phyloP scores from a whole-genome alignment of 2,329 filamentous ascomycete genomes.

The Pezicula neosporulosa region DNA sequence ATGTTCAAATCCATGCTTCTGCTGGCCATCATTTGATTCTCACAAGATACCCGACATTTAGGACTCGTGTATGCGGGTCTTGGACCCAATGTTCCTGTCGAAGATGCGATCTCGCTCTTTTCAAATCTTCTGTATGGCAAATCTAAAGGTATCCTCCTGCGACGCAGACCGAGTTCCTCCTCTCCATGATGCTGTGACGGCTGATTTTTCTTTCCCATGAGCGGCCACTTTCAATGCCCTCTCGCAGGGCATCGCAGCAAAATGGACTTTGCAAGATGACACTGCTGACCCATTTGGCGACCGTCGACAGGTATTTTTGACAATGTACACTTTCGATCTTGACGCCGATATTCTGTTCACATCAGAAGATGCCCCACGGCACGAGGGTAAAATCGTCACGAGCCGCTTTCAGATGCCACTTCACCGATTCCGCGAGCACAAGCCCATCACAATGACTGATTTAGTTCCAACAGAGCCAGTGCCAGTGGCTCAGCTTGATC shows the following conservation, averaged over 20 bases:
- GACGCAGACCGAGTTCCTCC: no score
- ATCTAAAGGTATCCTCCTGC: no score
- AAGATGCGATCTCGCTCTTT: no score
- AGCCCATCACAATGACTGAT: neutral
- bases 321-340: slow-evolving; percentile 2
- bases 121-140: no score
- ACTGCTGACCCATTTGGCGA: slow-evolving; percentile 1
- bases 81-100: no score
- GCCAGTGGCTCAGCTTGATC: neutral
- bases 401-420: neutral
- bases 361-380: neutral
- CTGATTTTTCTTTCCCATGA: no score
- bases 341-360: neutral
- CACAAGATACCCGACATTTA: no score
- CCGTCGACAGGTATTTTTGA: neutral
- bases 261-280: neutral
- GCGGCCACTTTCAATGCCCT: neutral
- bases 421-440: neutral
- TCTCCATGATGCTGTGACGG: no score
- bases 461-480: neutral
- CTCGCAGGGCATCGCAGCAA: neutral
- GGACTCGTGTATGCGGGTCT: no score
- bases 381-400: no score
- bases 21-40: no score
- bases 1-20: no score